Conservation (phyloP, 2,329 filamentous ascomycete genomes). For the Ilyonectria robusta region DNA sequence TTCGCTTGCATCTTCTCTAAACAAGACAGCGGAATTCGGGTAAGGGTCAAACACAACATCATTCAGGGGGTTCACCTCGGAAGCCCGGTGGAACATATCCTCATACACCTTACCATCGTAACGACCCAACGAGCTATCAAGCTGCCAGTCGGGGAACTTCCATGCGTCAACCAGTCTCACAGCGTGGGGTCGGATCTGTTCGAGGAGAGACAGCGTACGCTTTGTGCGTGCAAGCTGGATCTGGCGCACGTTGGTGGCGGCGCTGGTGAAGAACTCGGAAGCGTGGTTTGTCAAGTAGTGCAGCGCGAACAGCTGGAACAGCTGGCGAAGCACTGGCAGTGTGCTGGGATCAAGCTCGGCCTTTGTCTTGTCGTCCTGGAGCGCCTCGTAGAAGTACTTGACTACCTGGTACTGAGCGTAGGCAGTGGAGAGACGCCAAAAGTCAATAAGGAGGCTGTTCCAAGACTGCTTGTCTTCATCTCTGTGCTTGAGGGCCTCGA, state of each 20-base stretch:
- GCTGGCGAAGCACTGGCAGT: slow-evolving; percentile 72
- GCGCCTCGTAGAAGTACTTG: slow-evolving; percentile 75
- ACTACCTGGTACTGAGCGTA: slow-evolving; percentile 84
- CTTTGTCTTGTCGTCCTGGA: slow-evolving; percentile 61
- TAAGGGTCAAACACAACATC: slow-evolving; percentile 80
- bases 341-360: slow-evolving; percentile 71
- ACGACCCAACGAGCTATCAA: slow-evolving; percentile 79
- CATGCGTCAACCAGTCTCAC: slow-evolving; percentile 80
- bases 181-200: slow-evolving; percentile 81
- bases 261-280: slow-evolving; percentile 79
- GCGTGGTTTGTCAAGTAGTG: slow-evolving; percentile 75
- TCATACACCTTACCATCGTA: slow-evolving; percentile 84
- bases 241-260: slow-evolving; percentile 79
- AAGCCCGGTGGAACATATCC: slow-evolving; percentile 81
- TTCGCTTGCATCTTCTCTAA: slow-evolving; percentile 29
- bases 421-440: slow-evolving; percentile 81
- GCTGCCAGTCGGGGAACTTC: slow-evolving; percentile 84
- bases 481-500: slow-evolving; percentile 81
- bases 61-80: slow-evolving; percentile 81
- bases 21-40: slow-evolving; percentile 60
- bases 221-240: slow-evolving; percentile 78
- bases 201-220: slow-evolving; percentile 77
- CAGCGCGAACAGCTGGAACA: slow-evolving; percentile 87
- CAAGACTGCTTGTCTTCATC: slow-evolving; percentile 82
- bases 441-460: slow-evolving; percentile 84